Evolutionary conservation across 306 rosid species (phyloP).

Genomic region (Inga laurina): DNA sequence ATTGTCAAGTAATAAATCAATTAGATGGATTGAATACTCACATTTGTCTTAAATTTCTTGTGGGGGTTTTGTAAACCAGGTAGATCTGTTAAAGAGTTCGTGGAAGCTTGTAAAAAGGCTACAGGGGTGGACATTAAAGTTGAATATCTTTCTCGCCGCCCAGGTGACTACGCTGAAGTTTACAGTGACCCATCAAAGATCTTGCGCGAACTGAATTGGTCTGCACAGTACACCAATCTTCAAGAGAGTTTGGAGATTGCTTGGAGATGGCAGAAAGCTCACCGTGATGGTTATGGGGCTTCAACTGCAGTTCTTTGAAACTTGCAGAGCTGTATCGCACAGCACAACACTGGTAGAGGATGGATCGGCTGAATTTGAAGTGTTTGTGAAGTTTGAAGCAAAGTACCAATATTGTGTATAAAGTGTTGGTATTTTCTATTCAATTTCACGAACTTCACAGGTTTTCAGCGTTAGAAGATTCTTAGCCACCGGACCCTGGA

Average conservation of each 20-base stretch:
- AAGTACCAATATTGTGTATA: background rate
- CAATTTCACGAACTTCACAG: background rate
- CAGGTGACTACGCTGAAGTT: conserved; percentile 95
- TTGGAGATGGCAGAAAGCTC: conserved; percentile 93
- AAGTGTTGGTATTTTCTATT: background rate
- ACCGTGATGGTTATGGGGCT: conserved; percentile 69
- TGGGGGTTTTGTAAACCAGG: conserved; percentile 46
- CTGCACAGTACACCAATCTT: conserved; percentile 75
- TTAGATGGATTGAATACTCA: background rate
- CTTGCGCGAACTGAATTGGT: conserved; percentile 74
- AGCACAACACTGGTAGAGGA: background rate
- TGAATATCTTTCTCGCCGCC: conserved; percentile 85
- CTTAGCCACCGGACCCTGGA: background rate
- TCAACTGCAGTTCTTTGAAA: conserved; percentile 43
- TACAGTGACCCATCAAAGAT: conserved; percentile 83
- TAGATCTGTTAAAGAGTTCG: conserved; percentile 92
- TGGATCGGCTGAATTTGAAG: background rate
- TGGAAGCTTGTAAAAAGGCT: conserved; percentile 91
- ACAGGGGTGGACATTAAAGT: conserved; percentile 81
- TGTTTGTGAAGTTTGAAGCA: background rate
- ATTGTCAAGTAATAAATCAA: background rate
- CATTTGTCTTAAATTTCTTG: conserved; percentile 11
- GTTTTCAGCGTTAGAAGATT: background rate
- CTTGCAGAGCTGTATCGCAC: conserved; percentile 23
- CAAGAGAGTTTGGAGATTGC: conserved; percentile 70